Conservation (phyloP, 2,329 filamentous ascomycete genomes). For the Beauveria rudraprayagi region DNA sequence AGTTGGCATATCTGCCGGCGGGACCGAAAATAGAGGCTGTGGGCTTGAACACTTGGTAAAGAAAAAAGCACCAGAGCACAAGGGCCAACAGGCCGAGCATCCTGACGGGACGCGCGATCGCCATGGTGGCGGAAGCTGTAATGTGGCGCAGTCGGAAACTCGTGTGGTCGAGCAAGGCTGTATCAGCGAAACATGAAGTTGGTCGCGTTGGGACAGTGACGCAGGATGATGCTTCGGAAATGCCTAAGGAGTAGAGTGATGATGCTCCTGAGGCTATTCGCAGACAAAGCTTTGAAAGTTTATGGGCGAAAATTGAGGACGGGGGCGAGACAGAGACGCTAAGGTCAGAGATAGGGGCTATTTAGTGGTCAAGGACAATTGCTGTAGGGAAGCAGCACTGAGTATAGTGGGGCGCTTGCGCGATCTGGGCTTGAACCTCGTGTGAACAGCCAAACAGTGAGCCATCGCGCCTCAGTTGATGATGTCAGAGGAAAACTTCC, state of each 20-base stretch:
- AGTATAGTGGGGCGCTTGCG: background rate
- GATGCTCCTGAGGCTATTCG: slow-evolving; percentile 6
- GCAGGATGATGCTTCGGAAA: background rate
- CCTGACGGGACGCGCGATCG: slow-evolving; percentile 76
- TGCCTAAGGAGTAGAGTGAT: background rate
- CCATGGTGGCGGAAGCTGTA: slow-evolving; percentile 49
- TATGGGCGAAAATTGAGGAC: background rate
- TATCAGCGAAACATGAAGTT: slow-evolving; percentile 9
- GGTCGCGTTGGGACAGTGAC: background rate
- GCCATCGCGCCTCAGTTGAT: background rate
- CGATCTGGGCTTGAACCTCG: background rate
- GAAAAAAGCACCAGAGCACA: slow-evolving; percentile 67
- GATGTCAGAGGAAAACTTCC: background rate
- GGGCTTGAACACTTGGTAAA: slow-evolving; percentile 65
- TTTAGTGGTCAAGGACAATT: background rate
- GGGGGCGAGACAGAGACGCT: background rate
- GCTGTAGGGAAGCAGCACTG: background rate
- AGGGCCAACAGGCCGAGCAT: slow-evolving; percentile 65
- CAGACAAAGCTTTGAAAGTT: background rate
- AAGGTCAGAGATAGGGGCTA: slow-evolving; percentile 2
- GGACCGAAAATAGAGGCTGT: slow-evolving; percentile 36
- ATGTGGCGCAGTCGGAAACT: background rate
- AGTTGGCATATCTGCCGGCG: slow-evolving; percentile 41
- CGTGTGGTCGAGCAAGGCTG: background rate
- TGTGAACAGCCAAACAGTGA: background rate